Percentiles rank a stretch among this genome's conserved stretches.
phyloP scores from a whole-genome alignment of 148 eudicot species.

The Cornus controversa region DNA sequence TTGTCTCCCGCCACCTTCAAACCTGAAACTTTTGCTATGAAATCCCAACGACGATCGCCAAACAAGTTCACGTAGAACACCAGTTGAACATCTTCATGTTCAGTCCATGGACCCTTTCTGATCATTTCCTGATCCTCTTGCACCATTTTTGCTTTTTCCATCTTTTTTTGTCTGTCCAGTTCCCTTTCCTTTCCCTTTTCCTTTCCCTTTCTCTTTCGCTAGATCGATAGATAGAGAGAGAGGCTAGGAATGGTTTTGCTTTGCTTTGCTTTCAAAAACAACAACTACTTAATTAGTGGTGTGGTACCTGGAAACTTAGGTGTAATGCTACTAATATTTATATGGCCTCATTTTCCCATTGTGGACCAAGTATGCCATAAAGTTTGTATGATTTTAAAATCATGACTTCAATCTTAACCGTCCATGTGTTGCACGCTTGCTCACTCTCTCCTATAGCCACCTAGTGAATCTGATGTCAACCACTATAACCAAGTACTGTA shows the following conservation, averaged over 20 bases:
- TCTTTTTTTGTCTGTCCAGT: not conserved
- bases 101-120: constrained; percentile 96
- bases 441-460: constrained; percentile 35
- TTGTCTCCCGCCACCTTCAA: constrained; percentile 99
- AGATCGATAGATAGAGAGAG: not conserved
- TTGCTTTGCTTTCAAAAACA: too few species aligned
- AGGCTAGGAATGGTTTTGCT: too few species aligned
- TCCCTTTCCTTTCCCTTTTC: constrained; percentile 9
- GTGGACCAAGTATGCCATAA: constrained; percentile 31
- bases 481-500: constrained; percentile 32
- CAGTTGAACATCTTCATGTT: constrained; percentile 85
- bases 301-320: constrained; percentile 19
- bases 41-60: constrained; percentile 99
- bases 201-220: not conserved
- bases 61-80: constrained; percentile 82
- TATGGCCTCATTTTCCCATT: constrained; percentile 18
- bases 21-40: constrained; percentile 99
- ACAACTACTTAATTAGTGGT: not conserved
- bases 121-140: constrained; percentile 41
- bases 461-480: constrained; percentile 57
- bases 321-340: constrained; percentile 22
- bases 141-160: constrained; percentile 34
- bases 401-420: constrained; percentile 43
- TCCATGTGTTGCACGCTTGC: constrained; percentile 51
- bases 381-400: constrained; percentile 24